These are phyloP conservation scores for Globisporangium nagaii DNA, from an alignment of 352 stramenopile species.

Conservation along the genomic window DNA sequence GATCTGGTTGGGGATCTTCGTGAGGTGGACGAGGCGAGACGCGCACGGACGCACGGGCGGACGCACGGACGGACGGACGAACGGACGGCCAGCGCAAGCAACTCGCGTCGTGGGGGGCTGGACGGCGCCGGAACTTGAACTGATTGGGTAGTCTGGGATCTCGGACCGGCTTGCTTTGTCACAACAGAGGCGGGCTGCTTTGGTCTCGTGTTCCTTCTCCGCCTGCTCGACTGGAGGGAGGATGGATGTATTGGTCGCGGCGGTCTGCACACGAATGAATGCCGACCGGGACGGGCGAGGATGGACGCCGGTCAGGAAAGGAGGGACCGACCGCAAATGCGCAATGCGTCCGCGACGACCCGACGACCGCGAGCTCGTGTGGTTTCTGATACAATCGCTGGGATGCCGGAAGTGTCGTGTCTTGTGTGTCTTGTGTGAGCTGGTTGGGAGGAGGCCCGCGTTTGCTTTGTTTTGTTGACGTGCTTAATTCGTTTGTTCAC, in stretches of 20 bases:
- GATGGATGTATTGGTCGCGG: not conserved
- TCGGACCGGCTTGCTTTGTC: not conserved
- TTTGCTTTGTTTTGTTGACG: no score
- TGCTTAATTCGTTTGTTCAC: no score
- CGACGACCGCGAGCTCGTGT: not conserved
- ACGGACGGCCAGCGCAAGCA: no score
- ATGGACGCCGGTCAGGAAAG: not conserved
- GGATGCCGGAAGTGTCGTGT: not conserved
- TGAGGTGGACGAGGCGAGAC: not conserved
- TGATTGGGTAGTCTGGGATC: not conserved
- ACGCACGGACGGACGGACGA: not conserved
- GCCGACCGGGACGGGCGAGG: not conserved
- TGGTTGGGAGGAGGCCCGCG: no score
- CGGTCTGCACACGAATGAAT: slow-evolving; percentile 3
- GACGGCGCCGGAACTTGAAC: not conserved
- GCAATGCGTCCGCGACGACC: slow-evolving; percentile 1
- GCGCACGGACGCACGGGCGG: not conserved
- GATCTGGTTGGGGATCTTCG: no score
- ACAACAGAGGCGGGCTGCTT: not conserved
- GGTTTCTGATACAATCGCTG: not conserved
- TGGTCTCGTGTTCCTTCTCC: not conserved
- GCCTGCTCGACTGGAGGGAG: not conserved
- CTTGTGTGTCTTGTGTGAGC: no score
- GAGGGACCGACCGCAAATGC: not conserved
- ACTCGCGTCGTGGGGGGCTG: no score